Conservation (phyloP, 352 stramenopile species). For the Globisporangium megalacanthum region DNA sequence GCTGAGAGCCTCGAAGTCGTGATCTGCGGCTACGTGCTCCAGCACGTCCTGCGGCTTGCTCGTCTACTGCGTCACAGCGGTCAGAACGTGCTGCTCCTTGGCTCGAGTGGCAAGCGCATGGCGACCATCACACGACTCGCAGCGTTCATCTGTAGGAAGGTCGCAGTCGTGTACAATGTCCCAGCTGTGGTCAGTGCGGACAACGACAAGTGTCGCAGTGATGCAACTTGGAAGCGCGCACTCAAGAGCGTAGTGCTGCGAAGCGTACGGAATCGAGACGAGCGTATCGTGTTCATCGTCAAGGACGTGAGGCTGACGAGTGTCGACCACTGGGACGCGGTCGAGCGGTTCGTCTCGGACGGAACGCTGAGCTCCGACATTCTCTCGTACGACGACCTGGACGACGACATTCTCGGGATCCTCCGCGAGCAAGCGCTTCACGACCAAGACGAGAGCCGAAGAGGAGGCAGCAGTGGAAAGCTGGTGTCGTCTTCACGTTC, state of each 20-base stretch:
- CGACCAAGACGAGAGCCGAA: slow-evolving; percentile 5
- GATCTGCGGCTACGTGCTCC: slow-evolving; percentile 47
- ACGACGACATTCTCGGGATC: slow-evolving; percentile 29
- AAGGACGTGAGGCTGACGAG: slow-evolving; percentile 36
- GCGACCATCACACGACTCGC: slow-evolving; percentile 44
- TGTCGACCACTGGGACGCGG: slow-evolving; percentile 26
- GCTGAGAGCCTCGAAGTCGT: slow-evolving; percentile 41
- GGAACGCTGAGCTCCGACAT: slow-evolving; percentile 31
- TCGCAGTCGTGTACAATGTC: slow-evolving; percentile 22
- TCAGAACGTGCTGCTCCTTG: slow-evolving; percentile 43
- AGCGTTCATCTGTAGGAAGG: slow-evolving; percentile 47
- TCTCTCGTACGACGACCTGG: slow-evolving; percentile 48
- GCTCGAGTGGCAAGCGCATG: slow-evolving; percentile 38
- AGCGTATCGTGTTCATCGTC: slow-evolving; percentile 47
- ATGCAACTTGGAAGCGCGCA: slow-evolving; percentile 22
- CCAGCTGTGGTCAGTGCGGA: not conserved
- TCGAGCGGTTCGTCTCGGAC: slow-evolving; percentile 48
- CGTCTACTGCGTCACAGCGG: slow-evolving; percentile 34
- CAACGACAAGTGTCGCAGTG: not conserved
- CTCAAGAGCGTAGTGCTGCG: slow-evolving; percentile 39
- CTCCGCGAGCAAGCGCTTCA: slow-evolving; percentile 24
- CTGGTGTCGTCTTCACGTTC: not conserved
- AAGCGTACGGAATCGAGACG: slow-evolving; percentile 29
- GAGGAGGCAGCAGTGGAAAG: not conserved
- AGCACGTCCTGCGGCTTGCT: slow-evolving; percentile 45